Base-by-base conservation (phyloP, 73 alveolate species). In the Symbiodinium pilosum region DNA sequence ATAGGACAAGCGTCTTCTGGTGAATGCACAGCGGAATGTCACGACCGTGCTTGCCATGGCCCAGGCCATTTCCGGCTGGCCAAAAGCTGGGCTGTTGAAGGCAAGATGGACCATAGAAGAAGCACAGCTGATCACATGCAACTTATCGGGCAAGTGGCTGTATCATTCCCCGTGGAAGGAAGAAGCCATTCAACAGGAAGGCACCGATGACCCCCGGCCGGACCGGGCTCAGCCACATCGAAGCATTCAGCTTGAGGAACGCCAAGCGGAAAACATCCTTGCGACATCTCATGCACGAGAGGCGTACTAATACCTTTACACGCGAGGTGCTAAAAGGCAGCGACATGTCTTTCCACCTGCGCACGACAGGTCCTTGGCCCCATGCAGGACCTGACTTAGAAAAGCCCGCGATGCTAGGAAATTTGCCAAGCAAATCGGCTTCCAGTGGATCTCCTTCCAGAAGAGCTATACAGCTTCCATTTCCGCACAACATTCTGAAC, bases 251-350 rank as follows among this genome's bases (percentile, higher is more conserved):
- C 85, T 73, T 73, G 9, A 73, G 85, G 43, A 64, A 64, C 2
- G 81, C 81, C 32, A 64, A n/a, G 81, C 81, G 81, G 41, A 64
- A 64, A n/a, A 64, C 81, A 28, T 64, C 81, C 81, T 64, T 14
- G 14, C 39, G 26, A 54, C 4, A 30, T n/a, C 73, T 54, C 26
- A 5, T 26, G 68, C 12, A 51, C 0, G 68, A 8, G 30, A 54
- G 32, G 28, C 73, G 34, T 54, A 30, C 73, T n/a, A 30, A 16
- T 26, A 16, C 34, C 26, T 54, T n/a, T 54, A 5, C 1, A 24
- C 73, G 3, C 73, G 20, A n/a, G n/a, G n/a, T n/a, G 0, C 26
- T 54, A 30, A 54, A 26, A 16, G 32, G 28, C 68, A 51, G 12
- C 68, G 4, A 51, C 68, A n/a, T n/a, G n/a, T n/a, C n/a, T n/a